Base-by-base conservation (phyloP, 345 rosid species). In the Euphorbia pulcherrima region DNA sequence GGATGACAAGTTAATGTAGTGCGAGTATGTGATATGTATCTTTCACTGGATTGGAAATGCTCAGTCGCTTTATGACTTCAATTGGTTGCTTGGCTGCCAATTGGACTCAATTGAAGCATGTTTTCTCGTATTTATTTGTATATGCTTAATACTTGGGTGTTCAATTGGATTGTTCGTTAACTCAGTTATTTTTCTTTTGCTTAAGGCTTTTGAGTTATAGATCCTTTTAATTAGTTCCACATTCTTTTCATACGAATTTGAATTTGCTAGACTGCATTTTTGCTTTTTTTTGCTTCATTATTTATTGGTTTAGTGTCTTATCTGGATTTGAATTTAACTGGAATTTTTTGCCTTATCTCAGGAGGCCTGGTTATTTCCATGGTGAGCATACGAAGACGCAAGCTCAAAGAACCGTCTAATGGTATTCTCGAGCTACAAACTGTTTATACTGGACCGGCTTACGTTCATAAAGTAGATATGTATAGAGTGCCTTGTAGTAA, bases 301-400 rank as follows among this genome's bases (percentile, higher is more conserved):
- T 13, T 72, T 12, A 30, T 13, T 65, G 10, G 1, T 3, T 58
- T 72, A 24, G 46, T 46, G 63, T 26, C 47, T 66, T 66, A 65
- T n/a, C n/a, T n/a, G n/a, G n/a, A n/a, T n/a, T n/a, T n/a, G n/a
- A n/a, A n/a, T n/a, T n/a, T n/a, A n/a, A 64, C 54, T 35, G 21
- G 20, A 30, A 16, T 17, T 50, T 50, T 33, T 3, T 59, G 30
- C 24, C 37, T 60, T 29, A 7, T 67, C 61, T 39, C 12, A 73
- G 72, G 77, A 48, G 61, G 44, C 50, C 10, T 69, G 69, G 62
- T 63, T 26, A 70, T 63, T 14, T 59, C 60, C 10, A 74, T 74
- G 78, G 74, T 74, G 74, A 74, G 78, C 50, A 47, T 74, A 64
- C 50, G 78, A 40, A 74, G 78, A 51, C 60, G 65, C 64, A 74